These are phyloP conservation scores for Leccinum uliginosum DNA, from an alignment of 768 basidiomycete genomes.

Conservation along the genomic window DNA sequence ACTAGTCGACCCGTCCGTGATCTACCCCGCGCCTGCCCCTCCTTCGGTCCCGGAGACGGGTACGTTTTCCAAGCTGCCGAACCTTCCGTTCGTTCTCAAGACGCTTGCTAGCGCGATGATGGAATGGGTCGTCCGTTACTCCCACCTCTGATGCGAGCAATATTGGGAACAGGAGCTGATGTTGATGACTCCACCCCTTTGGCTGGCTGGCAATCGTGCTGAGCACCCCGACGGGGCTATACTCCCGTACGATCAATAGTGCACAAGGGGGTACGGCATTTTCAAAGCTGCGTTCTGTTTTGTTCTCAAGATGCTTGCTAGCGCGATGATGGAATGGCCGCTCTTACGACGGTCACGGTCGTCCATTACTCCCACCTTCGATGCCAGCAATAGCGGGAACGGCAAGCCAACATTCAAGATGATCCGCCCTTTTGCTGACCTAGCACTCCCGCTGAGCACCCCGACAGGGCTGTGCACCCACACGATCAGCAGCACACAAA, in stretches of 20 bases:
- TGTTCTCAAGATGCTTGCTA: no score
- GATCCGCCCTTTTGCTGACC: constrained; percentile 70
- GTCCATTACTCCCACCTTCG: no score
- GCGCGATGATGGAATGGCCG: no score
- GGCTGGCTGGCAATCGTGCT: constrained; percentile 75
- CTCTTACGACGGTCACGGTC: no score
- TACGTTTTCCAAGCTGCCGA: constrained; percentile 66
- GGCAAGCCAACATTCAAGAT: constrained; percentile 65
- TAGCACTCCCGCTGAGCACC: constrained; percentile 72
- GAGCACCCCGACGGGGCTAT: constrained; percentile 78
- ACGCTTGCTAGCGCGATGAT: constrained; percentile 74
- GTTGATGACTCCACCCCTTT: constrained; percentile 66
- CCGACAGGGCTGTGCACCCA: constrained; percentile 84
- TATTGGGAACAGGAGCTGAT: constrained; percentile 46
- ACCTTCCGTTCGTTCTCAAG: constrained; percentile 81
- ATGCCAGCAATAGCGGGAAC: no score
- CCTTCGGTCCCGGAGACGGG: constrained; percentile 45
- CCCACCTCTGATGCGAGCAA: constrained; percentile 23
- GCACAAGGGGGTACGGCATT: no score
- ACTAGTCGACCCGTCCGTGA: constrained; percentile 39
- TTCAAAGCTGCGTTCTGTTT: no score
- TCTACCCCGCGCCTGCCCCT: constrained; percentile 37
- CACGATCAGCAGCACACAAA: constrained; percentile 55
- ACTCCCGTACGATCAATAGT: constrained; percentile 85
- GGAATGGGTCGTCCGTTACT: constrained; percentile 74